Base-by-base conservation (phyloP, 495 filamentous ascomycete species). In the Darksidea phi region DNA sequence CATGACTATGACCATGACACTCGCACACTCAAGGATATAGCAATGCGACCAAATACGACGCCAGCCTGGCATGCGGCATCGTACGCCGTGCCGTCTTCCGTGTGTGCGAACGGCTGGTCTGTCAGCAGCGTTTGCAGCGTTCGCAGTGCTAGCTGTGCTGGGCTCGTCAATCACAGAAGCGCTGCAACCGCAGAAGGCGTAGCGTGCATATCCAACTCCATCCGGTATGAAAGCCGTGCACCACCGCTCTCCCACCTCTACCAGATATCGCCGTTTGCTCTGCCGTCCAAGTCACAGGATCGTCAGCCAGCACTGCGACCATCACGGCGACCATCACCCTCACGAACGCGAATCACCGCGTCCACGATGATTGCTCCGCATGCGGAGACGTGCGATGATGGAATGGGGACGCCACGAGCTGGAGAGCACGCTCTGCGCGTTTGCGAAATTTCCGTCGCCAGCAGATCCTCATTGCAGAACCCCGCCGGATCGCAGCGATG, bases 141-240 rank as follows among this genome's bases (percentile, higher is more conserved):
- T 58, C 54, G 52, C 61, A 58, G 59, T 32, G n/a, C n/a, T n/a
- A n/a, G n/a, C n/a, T 38, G 36, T 20, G 18, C 6, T 53, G 15
- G 54, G 42, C 12, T 34, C 17, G 17, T 12, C 52, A 36, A 20
- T 21, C 23, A n/a, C n/a, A 23, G 46, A 61, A 66, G 51, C 57
- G 63, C 63, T 60, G 49, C 55, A 59, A 59, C 61, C 61, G 61
- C 61, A 49, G 47, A 10, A 20, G 12, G 18, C 54, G 25, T 15
- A 5, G 37, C 10, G 17, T 53, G 49, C 49, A 37, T 32, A 48
- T 64, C 55, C 53, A 36, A 15, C 61, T 49, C 42, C 34, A 48
- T 64, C 41, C 46, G 61, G 61, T 48, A 64, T 15, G 48, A 64
- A 54, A 54, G 61, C 61, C 61, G 61, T 38, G 17, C 47, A 45